Evolutionary conservation across 768 basidiomycete genomes (phyloP).

Genomic region (Chalciporus sphaerocephalus): DNA sequence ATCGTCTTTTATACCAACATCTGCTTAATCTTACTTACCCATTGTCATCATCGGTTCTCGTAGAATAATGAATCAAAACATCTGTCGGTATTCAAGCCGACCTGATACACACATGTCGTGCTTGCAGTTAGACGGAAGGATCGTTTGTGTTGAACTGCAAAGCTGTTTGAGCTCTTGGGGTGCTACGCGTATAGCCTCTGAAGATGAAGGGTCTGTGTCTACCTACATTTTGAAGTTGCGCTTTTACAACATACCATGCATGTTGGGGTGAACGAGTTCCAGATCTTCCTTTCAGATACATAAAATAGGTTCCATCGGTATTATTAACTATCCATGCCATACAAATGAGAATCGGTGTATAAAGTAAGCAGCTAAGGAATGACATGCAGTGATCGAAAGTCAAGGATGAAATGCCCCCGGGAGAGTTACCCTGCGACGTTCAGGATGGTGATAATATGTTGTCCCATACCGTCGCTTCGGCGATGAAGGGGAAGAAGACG

Average conservation of each 20-base stretch:
- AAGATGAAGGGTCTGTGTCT: too few species aligned
- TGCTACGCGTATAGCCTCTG: too few species aligned
- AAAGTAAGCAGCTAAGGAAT: conserved; percentile 1
- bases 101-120: not conserved
- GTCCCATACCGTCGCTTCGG: conserved; percentile 63
- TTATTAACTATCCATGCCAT: too few species aligned
- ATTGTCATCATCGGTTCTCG: not conserved
- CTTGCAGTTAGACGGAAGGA: too few species aligned
- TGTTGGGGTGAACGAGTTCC: too few species aligned
- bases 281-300: too few species aligned
- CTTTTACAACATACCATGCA: too few species aligned
- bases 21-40: conserved; percentile 26
- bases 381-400: not conserved
- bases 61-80: not conserved
- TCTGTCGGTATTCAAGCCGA: not conserved
- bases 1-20: conserved; percentile 18
- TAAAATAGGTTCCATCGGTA: too few species aligned
- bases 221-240: too few species aligned
- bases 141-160: too few species aligned
- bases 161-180: too few species aligned
- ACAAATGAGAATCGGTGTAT: not conserved
- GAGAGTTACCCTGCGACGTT: conserved; percentile 47
- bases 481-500: conserved; percentile 31
- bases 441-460: conserved; percentile 87
- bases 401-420: conserved; percentile 53